Conservation (phyloP, 2,329 filamentous ascomycete genomes). For the Apiospora sp. region DNA sequence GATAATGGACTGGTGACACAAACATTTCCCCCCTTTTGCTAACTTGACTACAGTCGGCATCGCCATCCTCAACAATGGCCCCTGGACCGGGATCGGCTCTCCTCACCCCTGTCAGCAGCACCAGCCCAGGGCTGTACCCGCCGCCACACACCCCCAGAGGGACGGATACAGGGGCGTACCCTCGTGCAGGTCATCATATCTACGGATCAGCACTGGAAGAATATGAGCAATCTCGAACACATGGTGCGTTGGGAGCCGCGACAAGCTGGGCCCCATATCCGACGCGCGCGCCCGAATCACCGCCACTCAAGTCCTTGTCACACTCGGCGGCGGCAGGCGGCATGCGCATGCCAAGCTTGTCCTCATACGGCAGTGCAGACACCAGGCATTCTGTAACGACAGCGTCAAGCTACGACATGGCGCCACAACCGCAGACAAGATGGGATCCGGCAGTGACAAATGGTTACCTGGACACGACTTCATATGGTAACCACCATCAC, state of each 20-base stretch:
- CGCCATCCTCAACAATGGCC: conserved; percentile 38
- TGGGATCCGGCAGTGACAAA: conserved; percentile 39
- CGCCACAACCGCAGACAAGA: conserved; percentile 41
- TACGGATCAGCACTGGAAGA: conserved; percentile 53
- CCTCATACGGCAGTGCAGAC: conserved; percentile 50
- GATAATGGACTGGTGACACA: background rate
- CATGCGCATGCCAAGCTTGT: conserved; percentile 46
- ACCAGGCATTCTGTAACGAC: conserved; percentile 42
- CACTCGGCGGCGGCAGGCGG: conserved; percentile 45
- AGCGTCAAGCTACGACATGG: conserved; percentile 43
- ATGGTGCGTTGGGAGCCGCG: conserved; percentile 30
- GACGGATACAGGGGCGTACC: conserved; percentile 45
- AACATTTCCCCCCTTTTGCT: conserved; percentile 10
- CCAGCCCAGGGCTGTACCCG: conserved; percentile 43
- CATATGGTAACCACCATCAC: conserved; percentile 42
- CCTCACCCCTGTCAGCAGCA: conserved; percentile 44
- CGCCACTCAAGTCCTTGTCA: conserved; percentile 44
- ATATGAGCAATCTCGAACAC: conserved; percentile 17
- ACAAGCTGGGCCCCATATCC: conserved; percentile 60
- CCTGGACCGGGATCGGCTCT: conserved; percentile 36
- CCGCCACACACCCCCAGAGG: conserved; percentile 46
- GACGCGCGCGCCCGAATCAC: conserved; percentile 48
- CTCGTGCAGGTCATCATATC: conserved; percentile 45
- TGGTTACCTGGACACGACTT: conserved; percentile 40
- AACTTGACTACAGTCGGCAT: conserved; percentile 38